These are phyloP conservation scores for Musa balbisiana DNA, from an alignment of 202 grass and related monocot genomes.

Conservation along the genomic window DNA sequence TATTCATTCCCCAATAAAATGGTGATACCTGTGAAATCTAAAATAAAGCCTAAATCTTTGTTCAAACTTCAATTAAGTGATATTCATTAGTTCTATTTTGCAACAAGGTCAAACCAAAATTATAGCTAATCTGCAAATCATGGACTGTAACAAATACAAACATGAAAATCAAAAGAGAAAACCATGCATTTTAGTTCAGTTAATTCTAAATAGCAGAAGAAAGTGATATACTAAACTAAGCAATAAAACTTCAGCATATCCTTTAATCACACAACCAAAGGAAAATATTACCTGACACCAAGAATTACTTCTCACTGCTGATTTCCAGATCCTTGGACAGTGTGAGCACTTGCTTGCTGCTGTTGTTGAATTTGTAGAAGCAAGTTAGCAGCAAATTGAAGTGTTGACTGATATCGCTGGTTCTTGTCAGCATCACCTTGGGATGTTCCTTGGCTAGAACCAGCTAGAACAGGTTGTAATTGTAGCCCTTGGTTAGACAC, in stretches of 20 bases:
- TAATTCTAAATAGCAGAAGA: not conserved
- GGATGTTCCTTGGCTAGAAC: slow-evolving; percentile 27
- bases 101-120: too few relatives aligned
- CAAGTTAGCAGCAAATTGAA: slow-evolving; percentile 78
- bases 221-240: not conserved
- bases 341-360: slow-evolving; percentile 6
- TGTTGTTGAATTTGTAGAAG: slow-evolving; percentile 59
- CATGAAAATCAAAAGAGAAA: not conserved
- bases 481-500: slow-evolving; percentile 41
- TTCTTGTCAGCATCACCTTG: slow-evolving; percentile 75
- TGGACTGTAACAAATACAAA: not conserved
- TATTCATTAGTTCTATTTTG: too few relatives aligned
- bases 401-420: slow-evolving; percentile 79
- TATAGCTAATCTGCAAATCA: too few relatives aligned
- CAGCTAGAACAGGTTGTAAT: slow-evolving; percentile 32
- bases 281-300: not conserved
- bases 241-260: slow-evolving; percentile 1
- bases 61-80: too few relatives aligned
- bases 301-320: slow-evolving; percentile 26
- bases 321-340: slow-evolving; percentile 39
- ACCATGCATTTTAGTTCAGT: not conserved
- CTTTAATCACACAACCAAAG: not conserved
- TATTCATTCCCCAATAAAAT: too few relatives aligned
- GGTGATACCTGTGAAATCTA: too few relatives aligned
- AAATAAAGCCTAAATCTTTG: too few relatives aligned